Base-by-base conservation (phyloP, 805 yeast genomes). In the Saturnispora saitoi region DNA sequence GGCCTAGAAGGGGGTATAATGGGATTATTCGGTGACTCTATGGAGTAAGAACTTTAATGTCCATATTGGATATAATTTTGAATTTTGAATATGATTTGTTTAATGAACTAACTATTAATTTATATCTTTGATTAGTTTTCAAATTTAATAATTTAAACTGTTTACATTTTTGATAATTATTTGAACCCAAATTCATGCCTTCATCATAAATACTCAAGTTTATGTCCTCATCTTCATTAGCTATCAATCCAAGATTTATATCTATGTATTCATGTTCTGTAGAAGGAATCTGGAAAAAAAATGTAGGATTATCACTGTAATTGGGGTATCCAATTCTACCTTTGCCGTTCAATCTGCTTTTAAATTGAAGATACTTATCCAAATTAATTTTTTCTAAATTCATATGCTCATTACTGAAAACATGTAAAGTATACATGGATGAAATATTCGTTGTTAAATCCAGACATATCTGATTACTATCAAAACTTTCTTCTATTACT, bases 1-100 rank as follows among this genome's bases (percentile, higher is more conserved):
- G 51, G 49, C 2, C 29, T 53, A 22, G 52, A 44, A 24, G 56
- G 54, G 10, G 53, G 56, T 11, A 39, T 53, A 12, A 48, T 51
- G 34, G 48, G 51, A 12, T 42, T 53, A 19, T 53, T 53, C 17
- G 48, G 42, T 7, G 56, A 51, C 8, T 32, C 38, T 34, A 34
- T 34, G 38, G 38, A 34, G 38, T 34, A 19, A 34, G 38, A 34
- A 17, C 14, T 34, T 34, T 34, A 7, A 34, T 12, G 8, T 34
- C 38, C 11, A 9, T 20, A 31, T 42, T 15, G 12, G 45, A 19
- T 20, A 42, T 24, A 14, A 42, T 22, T 32, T 42, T 42, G 30
- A 44, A 44, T 38, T 36, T 34, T 15, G 46, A 24, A 17, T 28
- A 43, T 24, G 45, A 36, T 34, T 15, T 37, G 14, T 26, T 32